These are phyloP conservation scores for Hippophae rhamnoides DNA, from an alignment of 306 rosid species.

Conservation along the genomic window DNA sequence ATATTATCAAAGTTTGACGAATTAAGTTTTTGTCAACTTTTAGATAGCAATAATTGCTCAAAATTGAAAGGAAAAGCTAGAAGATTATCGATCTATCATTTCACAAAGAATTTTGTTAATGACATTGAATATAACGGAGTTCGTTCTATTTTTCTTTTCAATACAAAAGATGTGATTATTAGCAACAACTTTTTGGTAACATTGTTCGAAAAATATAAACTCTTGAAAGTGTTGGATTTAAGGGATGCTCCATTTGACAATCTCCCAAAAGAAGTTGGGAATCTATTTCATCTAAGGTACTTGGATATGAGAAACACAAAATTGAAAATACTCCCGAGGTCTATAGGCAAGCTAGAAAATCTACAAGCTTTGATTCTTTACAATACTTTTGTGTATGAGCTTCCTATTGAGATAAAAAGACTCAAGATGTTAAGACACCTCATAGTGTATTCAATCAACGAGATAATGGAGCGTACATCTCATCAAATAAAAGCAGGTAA, in stretches of 20 bases:
- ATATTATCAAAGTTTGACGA: too few relatives aligned
- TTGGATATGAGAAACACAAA: not conserved
- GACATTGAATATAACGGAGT: not conserved
- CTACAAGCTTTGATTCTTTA: not conserved
- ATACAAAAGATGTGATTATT: too few relatives aligned
- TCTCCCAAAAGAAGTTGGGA: not conserved
- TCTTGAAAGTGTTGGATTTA: constrained; percentile 6
- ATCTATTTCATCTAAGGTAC: not conserved
- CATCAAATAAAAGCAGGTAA: not conserved
- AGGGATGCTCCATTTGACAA: not conserved
- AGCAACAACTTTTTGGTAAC: not conserved
- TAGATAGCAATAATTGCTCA: not conserved
- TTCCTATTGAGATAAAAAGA: not conserved
- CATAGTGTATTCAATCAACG: not conserved
- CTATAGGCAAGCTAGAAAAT: constrained; percentile 2
- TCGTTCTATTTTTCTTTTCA: constrained; percentile 8
- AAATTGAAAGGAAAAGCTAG: not conserved
- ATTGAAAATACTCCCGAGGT: not conserved
- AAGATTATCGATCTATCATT: constrained; percentile 1
- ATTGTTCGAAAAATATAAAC: not conserved
- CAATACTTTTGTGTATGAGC: not conserved
- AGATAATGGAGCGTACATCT: not conserved
- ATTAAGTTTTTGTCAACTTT: too few relatives aligned
- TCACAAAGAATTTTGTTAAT: not conserved
- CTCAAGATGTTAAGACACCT: not conserved